Conservation (phyloP, 805 yeast genomes). For the Isabelozyma rhagii region DNA sequence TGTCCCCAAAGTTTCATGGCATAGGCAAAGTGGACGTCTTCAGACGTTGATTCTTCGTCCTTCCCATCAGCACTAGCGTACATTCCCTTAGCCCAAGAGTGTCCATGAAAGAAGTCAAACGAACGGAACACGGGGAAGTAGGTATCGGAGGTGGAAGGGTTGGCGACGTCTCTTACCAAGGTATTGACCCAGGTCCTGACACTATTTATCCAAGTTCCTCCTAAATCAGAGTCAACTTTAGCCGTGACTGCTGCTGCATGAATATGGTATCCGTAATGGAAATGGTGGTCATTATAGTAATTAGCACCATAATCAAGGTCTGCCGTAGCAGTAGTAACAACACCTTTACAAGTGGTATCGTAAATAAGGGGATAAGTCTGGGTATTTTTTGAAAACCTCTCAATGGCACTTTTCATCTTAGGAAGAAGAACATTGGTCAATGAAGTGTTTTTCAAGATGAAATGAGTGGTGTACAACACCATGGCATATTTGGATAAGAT, state of each 20-base stretch:
- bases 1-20: slow-evolving; percentile 70
- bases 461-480: slow-evolving; percentile 16
- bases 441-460: slow-evolving; percentile 15
- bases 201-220: slow-evolving; percentile 49
- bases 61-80: slow-evolving; percentile 63
- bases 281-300: slow-evolving; percentile 32
- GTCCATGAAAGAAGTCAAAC: slow-evolving; percentile 74
- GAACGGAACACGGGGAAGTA: slow-evolving; percentile 63
- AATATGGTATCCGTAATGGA: slow-evolving; percentile 27
- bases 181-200: slow-evolving; percentile 58
- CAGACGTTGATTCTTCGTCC: slow-evolving; percentile 69
- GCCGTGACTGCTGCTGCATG: slow-evolving; percentile 24
- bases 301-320: slow-evolving; percentile 25
- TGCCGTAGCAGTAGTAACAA: slow-evolving; percentile 20
- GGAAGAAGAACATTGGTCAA: slow-evolving; percentile 11
- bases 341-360: slow-evolving; percentile 27
- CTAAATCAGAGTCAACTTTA: slow-evolving; percentile 23
- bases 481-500: slow-evolving; percentile 18
- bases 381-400: slow-evolving; percentile 12
- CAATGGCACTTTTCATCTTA: slow-evolving; percentile 13
- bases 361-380: slow-evolving; percentile 22
- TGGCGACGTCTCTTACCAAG: slow-evolving; percentile 65
- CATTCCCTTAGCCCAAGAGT: slow-evolving; percentile 73
- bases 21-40: slow-evolving; percentile 67
- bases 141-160: slow-evolving; percentile 50